Base-by-base conservation (phyloP, 139 green algal genomes). In the Asterochloris erici region DNA sequence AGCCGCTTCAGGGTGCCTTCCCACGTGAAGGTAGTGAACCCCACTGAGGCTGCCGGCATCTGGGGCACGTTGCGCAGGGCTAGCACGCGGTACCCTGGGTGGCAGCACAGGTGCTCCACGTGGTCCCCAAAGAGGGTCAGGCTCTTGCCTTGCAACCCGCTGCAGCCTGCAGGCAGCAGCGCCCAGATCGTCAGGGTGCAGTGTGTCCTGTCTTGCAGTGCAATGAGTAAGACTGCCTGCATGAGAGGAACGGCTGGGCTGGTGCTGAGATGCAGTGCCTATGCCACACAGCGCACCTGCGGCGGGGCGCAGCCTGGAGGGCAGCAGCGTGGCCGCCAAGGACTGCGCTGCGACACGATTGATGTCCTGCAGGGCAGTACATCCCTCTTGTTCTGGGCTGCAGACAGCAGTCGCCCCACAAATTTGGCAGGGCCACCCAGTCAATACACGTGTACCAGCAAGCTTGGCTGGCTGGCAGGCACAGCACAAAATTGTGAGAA, bases 1-100 rank as follows among this genome's bases (percentile, higher is more conserved):
- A 95, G 84, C 1, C 91, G 87, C 79, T 89, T 91, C 9, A 92
- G 81, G 26, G 94, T 88, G 16, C 86, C 71, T 0, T 81, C 71
- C 94, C 94, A 97, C 11, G 81, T 90, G 79, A 95, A 95, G 26
- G 88, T 92, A 28, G 91, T 95, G 86, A 95, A 97, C 68, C 95
- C 88, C 11, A 91, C 29, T 11, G 82, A 82, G 10, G 24, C 68
- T 0, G 84, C 26, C 10, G 86, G 83, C 73, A 92, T 73, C 88
- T 94, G 87, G 9, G 92, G 90, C 23, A 91, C 62, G 9, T 85
- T 75, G 0, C 85, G 78, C 76, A 94, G 84, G 17, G 84, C 86
- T 10, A 94, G 87, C 79, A 95, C 70, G 0, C 85, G 81, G 84
- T 90, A 92, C 19, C 73, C 73, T 23, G 91, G 92, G 85, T 94